A percentile compares a stretch with the other conserved stretches of the same genome.
These are phyloP conservation scores for Litchi chinensis DNA, from an alignment of 345 rosid species.

Conservation along the genomic window DNA sequence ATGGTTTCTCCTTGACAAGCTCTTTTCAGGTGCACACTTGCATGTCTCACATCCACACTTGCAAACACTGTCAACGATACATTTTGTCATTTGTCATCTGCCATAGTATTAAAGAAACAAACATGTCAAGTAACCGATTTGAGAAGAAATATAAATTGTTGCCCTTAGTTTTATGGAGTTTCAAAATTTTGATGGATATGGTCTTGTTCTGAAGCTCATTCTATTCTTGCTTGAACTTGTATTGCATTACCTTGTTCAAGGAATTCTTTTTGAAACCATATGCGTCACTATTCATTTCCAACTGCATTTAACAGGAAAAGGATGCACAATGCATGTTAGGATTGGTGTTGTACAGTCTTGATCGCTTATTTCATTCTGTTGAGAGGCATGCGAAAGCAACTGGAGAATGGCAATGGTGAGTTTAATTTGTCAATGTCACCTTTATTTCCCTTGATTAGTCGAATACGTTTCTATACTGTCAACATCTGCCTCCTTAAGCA, in stretches of 20 bases:
- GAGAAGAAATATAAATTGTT: background rate
- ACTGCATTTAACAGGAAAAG: slow-evolving; percentile 51
- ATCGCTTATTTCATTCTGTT: slow-evolving; percentile 66
- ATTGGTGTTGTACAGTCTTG: slow-evolving; percentile 68
- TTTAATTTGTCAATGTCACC: slow-evolving; percentile 7
- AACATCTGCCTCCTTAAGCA: background rate
- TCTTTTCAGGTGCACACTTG: background rate
- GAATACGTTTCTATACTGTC: background rate
- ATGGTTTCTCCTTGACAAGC: background rate
- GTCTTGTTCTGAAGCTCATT: background rate
- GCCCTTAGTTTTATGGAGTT: background rate
- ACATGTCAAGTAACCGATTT: background rate
- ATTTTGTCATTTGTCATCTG: background rate
- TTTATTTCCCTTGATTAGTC: background rate
- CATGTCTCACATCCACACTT: background rate
- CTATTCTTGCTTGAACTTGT: background rate
- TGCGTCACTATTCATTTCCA: background rate
- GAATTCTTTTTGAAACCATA: background rate
- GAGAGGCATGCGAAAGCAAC: slow-evolving; percentile 74
- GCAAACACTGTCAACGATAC: background rate
- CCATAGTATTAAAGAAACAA: background rate
- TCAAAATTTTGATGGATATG: background rate
- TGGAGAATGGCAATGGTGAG: slow-evolving; percentile 89
- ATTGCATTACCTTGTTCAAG: background rate
- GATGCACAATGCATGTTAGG: slow-evolving; percentile 83